Evolutionary conservation across 176 grass and related monocot species (phyloP).

Genomic region (Paspalum vaginatum): DNA sequence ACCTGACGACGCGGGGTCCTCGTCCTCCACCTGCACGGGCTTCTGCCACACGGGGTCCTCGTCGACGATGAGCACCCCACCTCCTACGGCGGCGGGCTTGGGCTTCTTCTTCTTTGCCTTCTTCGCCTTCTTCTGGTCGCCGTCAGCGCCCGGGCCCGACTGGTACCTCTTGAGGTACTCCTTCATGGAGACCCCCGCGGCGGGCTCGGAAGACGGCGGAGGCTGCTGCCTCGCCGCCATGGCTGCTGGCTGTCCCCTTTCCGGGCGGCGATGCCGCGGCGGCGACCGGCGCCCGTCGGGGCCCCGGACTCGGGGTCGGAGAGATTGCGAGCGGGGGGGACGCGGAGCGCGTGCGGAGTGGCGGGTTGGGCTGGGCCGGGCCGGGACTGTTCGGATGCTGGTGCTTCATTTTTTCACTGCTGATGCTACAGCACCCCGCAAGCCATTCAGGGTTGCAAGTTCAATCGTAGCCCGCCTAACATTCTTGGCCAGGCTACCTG

Average conservation of each 20-base stretch:
- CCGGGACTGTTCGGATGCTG: too few relatives aligned
- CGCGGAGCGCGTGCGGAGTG: too few relatives aligned
- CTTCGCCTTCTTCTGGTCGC: constrained; percentile 65
- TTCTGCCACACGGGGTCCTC: constrained; percentile 99
- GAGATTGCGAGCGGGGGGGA: too few relatives aligned
- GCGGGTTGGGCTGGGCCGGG: too few relatives aligned
- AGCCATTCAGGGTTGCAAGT: too few relatives aligned
- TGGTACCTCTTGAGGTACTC: constrained; percentile 93
- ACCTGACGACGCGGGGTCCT: constrained; percentile 62
- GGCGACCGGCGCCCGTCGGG: background rate
- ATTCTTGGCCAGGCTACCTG: too few relatives aligned
- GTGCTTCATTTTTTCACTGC: too few relatives aligned
- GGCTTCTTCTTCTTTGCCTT: constrained; percentile 75
- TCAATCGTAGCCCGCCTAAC: too few relatives aligned
- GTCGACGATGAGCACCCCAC: constrained; percentile 84
- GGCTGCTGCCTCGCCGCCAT: constrained; percentile 48
- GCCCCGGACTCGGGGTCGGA: too few relatives aligned
- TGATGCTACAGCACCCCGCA: too few relatives aligned
- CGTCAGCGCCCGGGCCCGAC: constrained; percentile 41
- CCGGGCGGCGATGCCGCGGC: background rate
- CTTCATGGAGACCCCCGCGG: constrained; percentile 61
- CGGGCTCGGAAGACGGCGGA: constrained; percentile 24
- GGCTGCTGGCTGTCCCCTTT: background rate
- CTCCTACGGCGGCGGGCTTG: constrained; percentile 46
- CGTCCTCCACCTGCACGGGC: constrained; percentile 76